phyloP scores from a whole-genome alignment of 140 eudicot species.

The Bidens hawaiensis region DNA sequence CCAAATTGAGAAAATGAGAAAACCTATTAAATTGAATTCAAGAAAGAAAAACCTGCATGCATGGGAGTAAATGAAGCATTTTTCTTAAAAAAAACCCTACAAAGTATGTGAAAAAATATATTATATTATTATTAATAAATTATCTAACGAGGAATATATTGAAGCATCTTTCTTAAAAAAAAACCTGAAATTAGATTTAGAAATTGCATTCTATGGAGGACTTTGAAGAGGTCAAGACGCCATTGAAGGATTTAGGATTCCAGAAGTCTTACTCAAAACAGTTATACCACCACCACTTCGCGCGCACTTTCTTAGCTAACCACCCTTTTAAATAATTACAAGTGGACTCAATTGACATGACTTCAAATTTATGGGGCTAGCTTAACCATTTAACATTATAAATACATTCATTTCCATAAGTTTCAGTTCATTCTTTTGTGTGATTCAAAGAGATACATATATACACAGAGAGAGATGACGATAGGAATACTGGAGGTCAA shows the following conservation, averaged over 20 bases:
- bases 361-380: slow-evolving; percentile 16
- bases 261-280: slow-evolving; percentile 8
- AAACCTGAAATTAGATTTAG: too few species aligned
- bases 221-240: slow-evolving; percentile 23
- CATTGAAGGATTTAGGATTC: slow-evolving; percentile 19
- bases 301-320: not conserved
- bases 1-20: not conserved
- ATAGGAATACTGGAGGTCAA: slow-evolving; percentile 16
- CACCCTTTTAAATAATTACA: not conserved
- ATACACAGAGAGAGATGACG: not conserved
- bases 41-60: too few species aligned
- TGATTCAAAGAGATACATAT: not conserved
- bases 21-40: too few species aligned
- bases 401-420: not conserved
- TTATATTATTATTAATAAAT: too few species aligned
- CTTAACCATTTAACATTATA: slow-evolving; percentile 1
- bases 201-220: not conserved
- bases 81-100: too few species aligned
- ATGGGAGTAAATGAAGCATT: too few species aligned
- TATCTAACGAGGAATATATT: not conserved
- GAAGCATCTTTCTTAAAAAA: not conserved
- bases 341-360: not conserved
- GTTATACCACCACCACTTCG: slow-evolving; percentile 1
- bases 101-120: too few species aligned
- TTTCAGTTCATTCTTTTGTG: not conserved